phyloP scores from a whole-genome alignment of 2,329 filamentous ascomycete genomes.

The Neobulgaria alba region DNA sequence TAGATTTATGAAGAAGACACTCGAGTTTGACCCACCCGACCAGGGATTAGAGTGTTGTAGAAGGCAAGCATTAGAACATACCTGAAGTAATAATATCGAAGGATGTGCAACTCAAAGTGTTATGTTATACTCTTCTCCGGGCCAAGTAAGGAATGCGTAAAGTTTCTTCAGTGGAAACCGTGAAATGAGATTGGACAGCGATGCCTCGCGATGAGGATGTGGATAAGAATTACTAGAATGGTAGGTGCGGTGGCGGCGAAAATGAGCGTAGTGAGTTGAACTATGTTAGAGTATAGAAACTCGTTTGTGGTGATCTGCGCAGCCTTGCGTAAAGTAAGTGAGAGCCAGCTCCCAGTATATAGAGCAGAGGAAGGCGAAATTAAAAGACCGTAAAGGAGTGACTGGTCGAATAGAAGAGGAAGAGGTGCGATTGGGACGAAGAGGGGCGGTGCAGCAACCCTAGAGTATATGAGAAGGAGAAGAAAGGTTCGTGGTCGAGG shows the following conservation, averaged over 20 bases:
- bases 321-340: conserved; percentile 36
- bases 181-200: conserved; percentile 31
- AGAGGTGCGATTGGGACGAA: conserved; percentile 36
- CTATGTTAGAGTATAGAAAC: conserved; percentile 32
- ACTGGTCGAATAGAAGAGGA: conserved; percentile 37
- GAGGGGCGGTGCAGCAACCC: conserved; percentile 42
- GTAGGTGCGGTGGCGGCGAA: conserved; percentile 25
- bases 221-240: conserved; percentile 28
- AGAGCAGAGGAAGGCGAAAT: conserved; percentile 37
- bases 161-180: conserved; percentile 28
- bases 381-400: conserved; percentile 40
- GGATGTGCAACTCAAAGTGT: conserved; percentile 28
- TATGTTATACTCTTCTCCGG: conserved; percentile 28
- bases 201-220: conserved; percentile 34
- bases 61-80: conserved; percentile 22
- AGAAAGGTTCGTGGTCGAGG: conserved; percentile 33
- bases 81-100: conserved; percentile 25
- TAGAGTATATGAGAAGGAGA: conserved; percentile 38
- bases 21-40: conserved; percentile 18
- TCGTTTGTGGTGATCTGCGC: conserved; percentile 34
- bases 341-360: conserved; percentile 50
- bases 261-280: conserved; percentile 36
- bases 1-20: conserved; percentile 17
- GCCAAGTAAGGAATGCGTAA: conserved; percentile 33
- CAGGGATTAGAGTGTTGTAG: conserved; percentile 14